phyloP scores from a whole-genome alignment of 176 grass and related monocot genomes.

The Luzula sylvatica region DNA sequence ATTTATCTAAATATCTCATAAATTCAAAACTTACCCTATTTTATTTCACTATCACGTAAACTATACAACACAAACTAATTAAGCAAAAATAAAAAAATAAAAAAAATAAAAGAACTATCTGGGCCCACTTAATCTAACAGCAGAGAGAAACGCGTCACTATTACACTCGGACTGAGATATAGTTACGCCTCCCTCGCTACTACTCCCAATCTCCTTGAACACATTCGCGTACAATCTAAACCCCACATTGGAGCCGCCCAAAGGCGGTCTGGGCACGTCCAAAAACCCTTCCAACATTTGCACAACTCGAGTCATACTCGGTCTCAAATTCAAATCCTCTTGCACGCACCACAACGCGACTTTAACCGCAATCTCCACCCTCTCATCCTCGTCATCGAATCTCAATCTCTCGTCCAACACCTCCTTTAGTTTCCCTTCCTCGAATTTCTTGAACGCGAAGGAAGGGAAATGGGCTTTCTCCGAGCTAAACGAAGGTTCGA shows the following conservation, averaged over 20 bases:
- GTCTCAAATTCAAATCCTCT: conserved; percentile 65
- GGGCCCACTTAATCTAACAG: conserved; percentile 79
- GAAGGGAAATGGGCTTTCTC: conserved; percentile 90
- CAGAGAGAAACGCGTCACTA: conserved; percentile 75
- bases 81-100: too few species aligned
- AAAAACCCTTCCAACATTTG: conserved; percentile 89
- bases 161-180: conserved; percentile 70
- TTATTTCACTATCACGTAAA: too few species aligned
- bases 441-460: conserved; percentile 72
- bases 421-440: conserved; percentile 49
- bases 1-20: too few species aligned
- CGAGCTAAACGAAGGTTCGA: conserved; percentile 45
- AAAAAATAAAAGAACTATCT: conserved; percentile 24
- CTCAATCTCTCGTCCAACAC: conserved; percentile 46
- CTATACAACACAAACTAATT: too few species aligned
- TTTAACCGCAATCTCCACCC: conserved; percentile 50
- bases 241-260: conserved; percentile 49
- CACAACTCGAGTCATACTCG: conserved; percentile 76
- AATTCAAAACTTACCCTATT: too few species aligned
- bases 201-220: conserved; percentile 38
- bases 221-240: conserved; percentile 57
- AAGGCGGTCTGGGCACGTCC: conserved; percentile 55
- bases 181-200: conserved; percentile 54
- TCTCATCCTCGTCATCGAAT: conserved; percentile 37
- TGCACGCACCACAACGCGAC: conserved; percentile 96